Percentiles rank a stretch among this genome's conserved stretches.
Evolutionary conservation across 306 rosid genomes (phyloP).

Genomic region (Begonia loranthoides): DNA sequence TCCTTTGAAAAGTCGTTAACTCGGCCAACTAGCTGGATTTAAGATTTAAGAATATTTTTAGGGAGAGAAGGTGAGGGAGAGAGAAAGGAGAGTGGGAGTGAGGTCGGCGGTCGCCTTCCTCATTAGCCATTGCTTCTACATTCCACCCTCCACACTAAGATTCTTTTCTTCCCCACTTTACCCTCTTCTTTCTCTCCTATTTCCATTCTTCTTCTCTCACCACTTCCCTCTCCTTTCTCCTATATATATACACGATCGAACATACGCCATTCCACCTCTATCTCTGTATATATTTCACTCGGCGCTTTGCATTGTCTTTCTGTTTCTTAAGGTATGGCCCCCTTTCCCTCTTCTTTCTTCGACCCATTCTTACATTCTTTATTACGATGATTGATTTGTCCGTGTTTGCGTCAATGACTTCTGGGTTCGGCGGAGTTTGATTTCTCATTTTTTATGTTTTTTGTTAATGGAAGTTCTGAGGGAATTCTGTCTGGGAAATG

Average conservation of each 20-base stretch:
- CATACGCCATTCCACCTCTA: not conserved
- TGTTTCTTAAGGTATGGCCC: not conserved
- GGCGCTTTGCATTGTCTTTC: not conserved
- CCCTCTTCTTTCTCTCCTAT: conserved; percentile 6
- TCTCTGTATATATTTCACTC: not conserved
- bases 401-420: too few relatives aligned
- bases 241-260: not conserved
- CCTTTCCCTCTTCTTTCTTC: not conserved
- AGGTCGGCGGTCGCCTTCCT: conserved; percentile 81
- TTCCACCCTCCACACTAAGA: conserved; percentile 46
- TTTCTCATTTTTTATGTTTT: not conserved
- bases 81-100: conserved; percentile 50
- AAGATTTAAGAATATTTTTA: not conserved
- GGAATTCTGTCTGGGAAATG: too few relatives aligned
- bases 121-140: conserved; percentile 75
- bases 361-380: not conserved
- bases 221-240: not conserved
- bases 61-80: conserved; percentile 1
- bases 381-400: not conserved
- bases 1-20: conserved; percentile 70
- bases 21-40: conserved; percentile 33
- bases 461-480: not conserved
- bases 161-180: conserved; percentile 17
- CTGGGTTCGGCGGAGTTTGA: too few relatives aligned
- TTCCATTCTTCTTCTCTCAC: conserved; percentile 2